phyloP scores from a whole-genome alignment of 352 stramenopile species.

The Pythium periplocum region DNA sequence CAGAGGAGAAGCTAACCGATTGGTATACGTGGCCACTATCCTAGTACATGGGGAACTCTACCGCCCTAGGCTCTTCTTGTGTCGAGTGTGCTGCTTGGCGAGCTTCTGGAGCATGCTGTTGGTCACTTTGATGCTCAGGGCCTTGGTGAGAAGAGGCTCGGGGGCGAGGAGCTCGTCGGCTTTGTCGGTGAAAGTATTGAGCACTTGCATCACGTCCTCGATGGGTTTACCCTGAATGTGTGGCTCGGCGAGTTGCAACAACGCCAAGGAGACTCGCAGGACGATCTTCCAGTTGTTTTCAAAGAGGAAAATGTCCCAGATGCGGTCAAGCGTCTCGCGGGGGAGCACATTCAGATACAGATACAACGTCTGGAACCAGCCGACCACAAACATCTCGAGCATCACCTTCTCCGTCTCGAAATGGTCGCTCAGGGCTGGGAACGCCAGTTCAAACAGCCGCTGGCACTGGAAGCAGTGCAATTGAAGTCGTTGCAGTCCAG shows the following conservation, averaged over 20 bases:
- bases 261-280: slow-evolving; percentile 56
- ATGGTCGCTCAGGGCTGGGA: slow-evolving; percentile 55
- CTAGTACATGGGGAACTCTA: slow-evolving; percentile 1
- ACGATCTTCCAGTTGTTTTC: slow-evolving; percentile 87
- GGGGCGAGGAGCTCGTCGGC: slow-evolving; percentile 53
- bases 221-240: slow-evolving; percentile 64
- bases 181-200: slow-evolving; percentile 75
- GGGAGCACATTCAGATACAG: slow-evolving; percentile 83
- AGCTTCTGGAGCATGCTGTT: slow-evolving; percentile 73
- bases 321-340: slow-evolving; percentile 53
- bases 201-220: slow-evolving; percentile 83
- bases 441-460: slow-evolving; percentile 48
- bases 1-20: too few relatives aligned
- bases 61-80: slow-evolving; percentile 29
- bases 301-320: slow-evolving; percentile 86
- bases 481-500: slow-evolving; percentile 61
- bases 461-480: slow-evolving; percentile 81
- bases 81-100: slow-evolving; percentile 56
- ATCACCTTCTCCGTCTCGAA: slow-evolving; percentile 76
- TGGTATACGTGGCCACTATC: too few relatives aligned
- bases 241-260: slow-evolving; percentile 62
- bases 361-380: slow-evolving; percentile 87
- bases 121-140: slow-evolving; percentile 72
- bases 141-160: slow-evolving; percentile 33
- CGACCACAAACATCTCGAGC: slow-evolving; percentile 85